Evolutionary conservation across 2,329 filamentous ascomycete genomes (phyloP).

Genomic region (Colletotrichum filicis): DNA sequence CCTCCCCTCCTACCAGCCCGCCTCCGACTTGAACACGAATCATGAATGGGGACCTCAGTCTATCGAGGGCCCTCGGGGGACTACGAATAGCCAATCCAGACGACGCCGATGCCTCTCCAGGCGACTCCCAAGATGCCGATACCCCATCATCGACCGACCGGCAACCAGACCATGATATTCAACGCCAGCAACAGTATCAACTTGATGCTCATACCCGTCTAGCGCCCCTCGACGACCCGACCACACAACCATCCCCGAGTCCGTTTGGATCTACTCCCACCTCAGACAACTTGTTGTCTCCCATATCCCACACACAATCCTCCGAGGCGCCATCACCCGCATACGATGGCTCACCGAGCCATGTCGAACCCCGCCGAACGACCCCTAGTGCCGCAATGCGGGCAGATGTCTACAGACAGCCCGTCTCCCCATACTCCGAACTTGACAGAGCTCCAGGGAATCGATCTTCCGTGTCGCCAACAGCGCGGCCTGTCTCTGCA

Average conservation of each 20-base stretch:
- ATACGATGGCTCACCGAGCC: constrained; percentile 45
- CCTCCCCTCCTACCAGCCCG: background rate
- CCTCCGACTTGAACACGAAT: constrained; percentile 43
- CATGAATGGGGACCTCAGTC: constrained; percentile 94
- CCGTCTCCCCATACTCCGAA: constrained; percentile 19
- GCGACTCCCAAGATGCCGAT: constrained; percentile 34
- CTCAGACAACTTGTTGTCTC: constrained; percentile 15
- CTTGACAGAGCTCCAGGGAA: constrained; percentile 12
- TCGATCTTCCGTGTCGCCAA: constrained; percentile 4
- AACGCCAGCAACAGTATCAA: constrained; percentile 34
- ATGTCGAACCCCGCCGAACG: constrained; percentile 24
- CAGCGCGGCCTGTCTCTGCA: constrained; percentile 26
- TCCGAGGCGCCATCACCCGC: background rate
- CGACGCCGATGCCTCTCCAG: constrained; percentile 45
- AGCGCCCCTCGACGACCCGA: constrained; percentile 7
- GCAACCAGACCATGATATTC: constrained; percentile 21
- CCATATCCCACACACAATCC: constrained; percentile 7
- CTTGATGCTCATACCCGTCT: constrained; percentile 25
- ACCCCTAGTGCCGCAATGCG: constrained; percentile 27
- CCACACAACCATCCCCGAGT: background rate
- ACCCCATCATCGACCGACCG: constrained; percentile 42
- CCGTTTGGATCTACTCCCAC: constrained; percentile 8
- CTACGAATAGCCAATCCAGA: constrained; percentile 97
- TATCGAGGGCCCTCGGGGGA: constrained; percentile 92
- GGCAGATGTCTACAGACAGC: constrained; percentile 28